Evolutionary conservation across 306 rosid genomes (phyloP), one percentile per base, ranked within the genome.

Genomic region (Canavalia gladiata): DNA sequence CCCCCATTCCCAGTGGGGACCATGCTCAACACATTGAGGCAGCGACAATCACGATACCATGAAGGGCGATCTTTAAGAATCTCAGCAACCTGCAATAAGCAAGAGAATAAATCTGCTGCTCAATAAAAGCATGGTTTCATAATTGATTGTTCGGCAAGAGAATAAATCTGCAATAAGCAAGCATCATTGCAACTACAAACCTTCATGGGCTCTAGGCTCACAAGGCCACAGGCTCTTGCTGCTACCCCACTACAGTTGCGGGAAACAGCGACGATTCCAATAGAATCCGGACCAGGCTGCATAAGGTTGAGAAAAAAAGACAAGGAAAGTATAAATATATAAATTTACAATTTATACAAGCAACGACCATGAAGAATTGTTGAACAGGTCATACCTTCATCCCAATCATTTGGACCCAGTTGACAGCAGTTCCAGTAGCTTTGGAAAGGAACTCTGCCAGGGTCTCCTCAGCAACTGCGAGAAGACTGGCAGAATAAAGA

Each of bases 361-460:
- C 43, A 60, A 58, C 2, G 18, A 28, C 25, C 43, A 62, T 52
- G 57, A 13, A 60, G 42, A 58, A 5, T 28, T 6, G 9, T 29
- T 31, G 5, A 8, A 4, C 57, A 57, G 13, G 52, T 50, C 63
- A 45, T 70, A 91, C 98, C 98, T 93, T 93, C 97, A 93, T 93
- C 96, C 98, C 98, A 93, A 90, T 92, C 93, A 91, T 91, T 87
- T 90, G 98, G 71, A 93, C 98, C 98, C 98, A 93, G 93, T 93
- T 91, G 86, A 93, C 94, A 89, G 98, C 98, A 82, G 98, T 93
- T 86, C 98, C 97, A 74, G 98, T 93, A 80, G 98, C 98, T 91
- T 93, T 93, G 35, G 98, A 90, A 78, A 91, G 94, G 91, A 93
- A 93, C 94, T 89, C 98, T 81, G 97, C 97, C 89, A 90, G 82